Evolutionary conservation across 140 eudicot species (phyloP).

Genomic region (Bidens hawaiensis): DNA sequence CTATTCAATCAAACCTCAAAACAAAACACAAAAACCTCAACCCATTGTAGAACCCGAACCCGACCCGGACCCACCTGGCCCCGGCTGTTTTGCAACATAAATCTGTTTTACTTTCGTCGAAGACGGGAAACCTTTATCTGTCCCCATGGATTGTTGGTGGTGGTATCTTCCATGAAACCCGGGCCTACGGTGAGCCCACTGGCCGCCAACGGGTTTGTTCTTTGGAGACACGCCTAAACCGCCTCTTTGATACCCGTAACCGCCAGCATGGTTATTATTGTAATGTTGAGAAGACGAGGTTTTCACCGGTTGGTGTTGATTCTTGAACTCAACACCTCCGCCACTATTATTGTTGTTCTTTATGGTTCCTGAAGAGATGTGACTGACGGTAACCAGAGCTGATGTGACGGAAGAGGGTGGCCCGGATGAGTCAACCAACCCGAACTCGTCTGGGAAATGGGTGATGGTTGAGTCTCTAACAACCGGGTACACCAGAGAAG

Average conservation of each 20-base stretch:
- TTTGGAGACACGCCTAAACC: constrained; percentile 68
- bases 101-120: constrained; percentile 73
- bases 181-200: constrained; percentile 71
- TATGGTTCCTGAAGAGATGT: constrained; percentile 33
- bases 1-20: too few relatives aligned
- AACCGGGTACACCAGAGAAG: constrained; percentile 34
- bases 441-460: constrained; percentile 54
- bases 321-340: not conserved
- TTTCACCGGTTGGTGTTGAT: constrained; percentile 40
- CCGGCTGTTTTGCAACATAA: constrained; percentile 83
- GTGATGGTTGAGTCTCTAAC: constrained; percentile 32
- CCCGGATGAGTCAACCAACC: constrained; percentile 50
- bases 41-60: constrained; percentile 39
- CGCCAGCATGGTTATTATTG: constrained; percentile 18
- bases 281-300: too few relatives aligned
- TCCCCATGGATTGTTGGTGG: too few relatives aligned
- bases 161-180: too few relatives aligned
- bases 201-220: constrained; percentile 42
- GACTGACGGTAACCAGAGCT: constrained; percentile 19
- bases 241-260: constrained; percentile 53
- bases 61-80: too few relatives aligned
- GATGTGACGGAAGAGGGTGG: constrained; percentile 34
- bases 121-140: constrained; percentile 46
- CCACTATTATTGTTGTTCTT: constrained; percentile 30
- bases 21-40: too few relatives aligned